phyloP scores from a whole-genome alignment of 345 rosid genomes.

The Acer saccharum region DNA sequence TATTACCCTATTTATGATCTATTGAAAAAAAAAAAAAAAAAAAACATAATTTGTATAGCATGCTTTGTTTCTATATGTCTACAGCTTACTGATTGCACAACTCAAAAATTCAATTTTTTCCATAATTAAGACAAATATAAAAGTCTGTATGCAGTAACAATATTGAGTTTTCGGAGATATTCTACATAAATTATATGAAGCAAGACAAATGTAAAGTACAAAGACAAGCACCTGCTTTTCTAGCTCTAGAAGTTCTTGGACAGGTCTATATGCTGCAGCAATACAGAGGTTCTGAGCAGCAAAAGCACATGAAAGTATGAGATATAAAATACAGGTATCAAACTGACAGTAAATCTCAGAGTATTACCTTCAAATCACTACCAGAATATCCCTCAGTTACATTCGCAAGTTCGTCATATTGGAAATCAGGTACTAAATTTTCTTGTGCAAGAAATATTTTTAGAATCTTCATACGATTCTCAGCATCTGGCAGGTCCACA shows the following conservation, averaged over 20 bases:
- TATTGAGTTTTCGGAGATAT: neutral
- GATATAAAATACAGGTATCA: slow-evolving; percentile 5
- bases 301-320: slow-evolving; percentile 15
- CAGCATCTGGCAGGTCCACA: slow-evolving; percentile 94
- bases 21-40: neutral
- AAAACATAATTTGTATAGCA: neutral
- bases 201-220: slow-evolving; percentile 3
- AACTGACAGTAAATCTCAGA: slow-evolving; percentile 6
- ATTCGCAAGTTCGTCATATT: slow-evolving; percentile 70
- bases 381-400: slow-evolving; percentile 97
- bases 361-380: slow-evolving; percentile 91
- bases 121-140: neutral
- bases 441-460: slow-evolving; percentile 73
- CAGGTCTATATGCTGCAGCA: slow-evolving; percentile 97
- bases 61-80: neutral
- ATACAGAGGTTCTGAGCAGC: slow-evolving; percentile 82
- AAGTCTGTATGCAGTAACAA: neutral
- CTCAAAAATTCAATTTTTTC: neutral
- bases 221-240: slow-evolving; percentile 61
- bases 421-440: slow-evolving; percentile 60
- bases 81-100: neutral
- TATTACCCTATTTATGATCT: neutral
- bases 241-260: slow-evolving; percentile 85
- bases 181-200: neutral
- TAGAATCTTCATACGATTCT: slow-evolving; percentile 84